Base-by-base conservation (phyloP, 1,284 basidiomycete species). In the Ustilago sp. region DNA sequence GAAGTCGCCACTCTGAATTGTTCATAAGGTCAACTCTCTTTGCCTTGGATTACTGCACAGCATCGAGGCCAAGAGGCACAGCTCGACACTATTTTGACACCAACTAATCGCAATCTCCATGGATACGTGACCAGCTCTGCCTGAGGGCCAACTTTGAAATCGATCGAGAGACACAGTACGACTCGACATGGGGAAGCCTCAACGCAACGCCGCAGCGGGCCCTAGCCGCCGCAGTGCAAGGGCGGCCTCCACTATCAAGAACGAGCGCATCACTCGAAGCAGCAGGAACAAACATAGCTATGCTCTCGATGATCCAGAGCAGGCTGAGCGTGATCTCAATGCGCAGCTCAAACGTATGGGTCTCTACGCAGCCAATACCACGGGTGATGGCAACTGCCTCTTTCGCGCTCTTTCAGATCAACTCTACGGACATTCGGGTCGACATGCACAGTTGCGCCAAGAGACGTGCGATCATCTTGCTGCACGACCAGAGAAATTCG, bases 391-490 rank as follows among this genome's bases (percentile, higher is more conserved):
- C 58, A 85, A 85, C 61, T 85, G 84, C 55, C 76, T 85, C 51
- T 85, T 85, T 53, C 77, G 84, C 17, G 87, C 87, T 0, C 80
- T 88, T 39, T 86, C 85, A 12, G 88, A 88, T 69, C 88, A 96
- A 86, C 88, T 94, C 34, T 91, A 92, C 81, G 94, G 94, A 64
- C 89, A 91, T 2, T 90, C 92, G 11, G 89, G 90, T 34, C 88
- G 90, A 66, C 94, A 96, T 80, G 87, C 89, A 36, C 89, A 90
- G 64, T 88, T 96, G 28, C 89, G 94, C 15, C 87, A 89, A 68
- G 90, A 92, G 63, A 79, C 71, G 13, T 95, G 94, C 86, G 91
- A 93, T 80, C 94, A 93, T 90, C 92, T 95, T 59, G 90, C 90
- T 56, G 81, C 85, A 5, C 89, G 94, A 84, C 89, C 90, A 54